Evolutionary conservation across 139 green algal genomes (phyloP).

Genomic region (Chlorella sp.): DNA sequence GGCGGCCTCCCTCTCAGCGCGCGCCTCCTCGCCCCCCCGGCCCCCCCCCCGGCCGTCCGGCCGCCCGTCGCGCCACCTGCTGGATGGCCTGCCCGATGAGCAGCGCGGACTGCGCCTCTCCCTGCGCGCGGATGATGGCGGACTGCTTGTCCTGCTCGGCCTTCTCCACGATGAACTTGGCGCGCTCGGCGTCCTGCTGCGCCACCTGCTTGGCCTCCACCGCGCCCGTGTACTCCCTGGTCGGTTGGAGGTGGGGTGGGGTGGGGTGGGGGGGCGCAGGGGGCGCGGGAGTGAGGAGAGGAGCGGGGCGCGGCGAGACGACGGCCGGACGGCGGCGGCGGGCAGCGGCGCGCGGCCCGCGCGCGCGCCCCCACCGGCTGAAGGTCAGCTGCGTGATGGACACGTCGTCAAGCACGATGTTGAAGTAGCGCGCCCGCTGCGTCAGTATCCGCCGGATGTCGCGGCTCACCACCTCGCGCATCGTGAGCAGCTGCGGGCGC

Average conservation of each 20-base stretch:
- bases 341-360: no score
- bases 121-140: slow-evolving; percentile 91
- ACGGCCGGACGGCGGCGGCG: no score
- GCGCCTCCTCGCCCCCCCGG: no score
- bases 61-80: slow-evolving; percentile 46
- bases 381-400: slow-evolving; percentile 99
- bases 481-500: no score
- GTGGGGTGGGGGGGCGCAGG: no score
- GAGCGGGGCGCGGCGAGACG: no score
- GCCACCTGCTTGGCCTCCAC: slow-evolving; percentile 99
- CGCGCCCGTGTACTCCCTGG: slow-evolving; percentile 92
- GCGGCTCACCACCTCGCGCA: slow-evolving; percentile 81
- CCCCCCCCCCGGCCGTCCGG: no score
- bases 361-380: no score
- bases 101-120: slow-evolving; percentile 86
- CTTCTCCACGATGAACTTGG: slow-evolving; percentile 97
- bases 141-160: slow-evolving; percentile 96
- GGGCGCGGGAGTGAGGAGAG: no score
- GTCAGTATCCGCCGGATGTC: slow-evolving; percentile 94
- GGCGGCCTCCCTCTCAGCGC: no score
- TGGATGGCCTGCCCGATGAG: slow-evolving; percentile 94
- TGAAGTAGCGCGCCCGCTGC: slow-evolving; percentile 89
- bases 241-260: no score
- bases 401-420: slow-evolving; percentile 98
- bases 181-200: slow-evolving; percentile 97